Evolutionary conservation across 2,329 filamentous ascomycete genomes (phyloP).

Genomic region (Aspergillaceae sp.): DNA sequence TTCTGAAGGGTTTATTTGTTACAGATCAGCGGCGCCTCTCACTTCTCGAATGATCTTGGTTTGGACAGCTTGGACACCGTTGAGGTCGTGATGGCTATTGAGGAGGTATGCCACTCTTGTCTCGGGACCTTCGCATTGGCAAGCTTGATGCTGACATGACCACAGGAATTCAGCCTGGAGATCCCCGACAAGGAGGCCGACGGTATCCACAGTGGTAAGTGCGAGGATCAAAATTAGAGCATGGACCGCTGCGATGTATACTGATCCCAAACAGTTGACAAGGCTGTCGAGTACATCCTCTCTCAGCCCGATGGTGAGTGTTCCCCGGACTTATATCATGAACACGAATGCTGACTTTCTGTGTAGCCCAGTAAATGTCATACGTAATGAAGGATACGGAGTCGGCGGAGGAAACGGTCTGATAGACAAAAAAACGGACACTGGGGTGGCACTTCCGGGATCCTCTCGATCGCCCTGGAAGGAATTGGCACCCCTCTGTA

Average conservation of each 20-base stretch:
- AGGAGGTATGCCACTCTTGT: conserved; percentile 58
- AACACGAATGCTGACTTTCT: conserved; percentile 9
- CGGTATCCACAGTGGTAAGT: conserved; percentile 83
- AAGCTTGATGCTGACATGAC: conserved; percentile 7
- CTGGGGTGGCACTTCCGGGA: conserved; percentile 10
- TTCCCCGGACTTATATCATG: background rate
- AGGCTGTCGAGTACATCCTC: conserved; percentile 90
- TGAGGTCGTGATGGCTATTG: conserved; percentile 99
- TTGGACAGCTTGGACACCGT: conserved; percentile 97
- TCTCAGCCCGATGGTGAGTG: conserved; percentile 81
- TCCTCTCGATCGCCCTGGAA: conserved; percentile 20
- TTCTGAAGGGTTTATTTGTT: conserved; percentile 15
- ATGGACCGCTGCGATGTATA: background rate
- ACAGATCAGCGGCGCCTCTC: conserved; percentile 72
- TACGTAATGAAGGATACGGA: conserved; percentile 20
- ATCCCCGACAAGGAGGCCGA: conserved; percentile 97
- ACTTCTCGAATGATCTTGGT: conserved; percentile 96
- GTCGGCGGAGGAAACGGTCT: conserved; percentile 14
- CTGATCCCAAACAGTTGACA: conserved; percentile 57
- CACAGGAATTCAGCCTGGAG: conserved; percentile 78
- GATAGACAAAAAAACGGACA: conserved; percentile 23
- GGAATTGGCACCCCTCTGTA: conserved; percentile 24
- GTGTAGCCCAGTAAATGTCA: conserved; percentile 28
- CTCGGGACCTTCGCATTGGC: conserved; percentile 10
- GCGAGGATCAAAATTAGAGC: too few species aligned